These are phyloP conservation scores for Plantago major DNA, from an alignment of 257 asterid species.

Conservation along the genomic window DNA sequence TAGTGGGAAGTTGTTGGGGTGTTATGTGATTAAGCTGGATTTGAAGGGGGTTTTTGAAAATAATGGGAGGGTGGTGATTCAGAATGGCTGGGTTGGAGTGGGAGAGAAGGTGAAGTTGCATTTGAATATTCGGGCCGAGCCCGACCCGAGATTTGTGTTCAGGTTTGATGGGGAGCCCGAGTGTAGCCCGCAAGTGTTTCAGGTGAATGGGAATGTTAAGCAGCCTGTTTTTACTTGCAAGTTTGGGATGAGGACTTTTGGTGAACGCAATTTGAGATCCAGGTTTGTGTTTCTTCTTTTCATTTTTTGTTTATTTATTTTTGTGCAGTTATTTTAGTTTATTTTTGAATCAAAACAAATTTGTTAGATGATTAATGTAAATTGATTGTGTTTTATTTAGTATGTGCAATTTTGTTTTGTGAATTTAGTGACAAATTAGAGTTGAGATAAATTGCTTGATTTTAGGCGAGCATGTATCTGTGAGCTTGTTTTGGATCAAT, in stretches of 20 bases:
- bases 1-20: slow-evolving; percentile 54
- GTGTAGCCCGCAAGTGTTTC: slow-evolving; percentile 97
- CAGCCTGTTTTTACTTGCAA: slow-evolving; percentile 97
- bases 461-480: too few relatives aligned
- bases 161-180: slow-evolving; percentile 94
- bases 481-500: too few relatives aligned
- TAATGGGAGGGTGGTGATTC: slow-evolving; percentile 38
- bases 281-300: slow-evolving; percentile 38
- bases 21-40: slow-evolving; percentile 54
- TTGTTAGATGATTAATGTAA: neutral
- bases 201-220: slow-evolving; percentile 79
- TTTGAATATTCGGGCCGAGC: slow-evolving; percentile 69
- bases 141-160: slow-evolving; percentile 96
- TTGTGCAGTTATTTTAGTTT: neutral
- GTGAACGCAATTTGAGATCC: slow-evolving; percentile 69
- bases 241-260: slow-evolving; percentile 63
- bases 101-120: slow-evolving; percentile 48
- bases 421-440: too few relatives aligned
- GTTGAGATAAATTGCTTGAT: too few relatives aligned
- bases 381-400: neutral
- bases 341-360: neutral
- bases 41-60: slow-evolving; percentile 51
- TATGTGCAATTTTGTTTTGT: too few relatives aligned
- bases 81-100: slow-evolving; percentile 73
- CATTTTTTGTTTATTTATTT: neutral